Conservation (phyloP, 139 green algal genomes). For the Coccomyxa sp. region DNA sequence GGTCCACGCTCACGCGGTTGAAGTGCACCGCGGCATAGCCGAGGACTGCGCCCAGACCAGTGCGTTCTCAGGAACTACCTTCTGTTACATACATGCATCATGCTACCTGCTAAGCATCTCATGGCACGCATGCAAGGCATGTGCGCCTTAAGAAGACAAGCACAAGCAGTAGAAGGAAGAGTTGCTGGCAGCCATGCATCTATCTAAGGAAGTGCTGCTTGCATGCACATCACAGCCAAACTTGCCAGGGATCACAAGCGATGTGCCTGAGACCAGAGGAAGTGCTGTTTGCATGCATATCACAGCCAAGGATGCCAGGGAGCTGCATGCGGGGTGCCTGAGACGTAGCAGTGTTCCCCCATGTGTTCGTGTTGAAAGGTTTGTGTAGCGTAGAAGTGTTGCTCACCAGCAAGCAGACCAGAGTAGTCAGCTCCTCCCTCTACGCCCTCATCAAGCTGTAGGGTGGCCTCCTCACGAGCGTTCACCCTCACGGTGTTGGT, state of each 20-base stretch:
- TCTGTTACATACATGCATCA: neutral
- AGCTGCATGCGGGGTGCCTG: neutral
- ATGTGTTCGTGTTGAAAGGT: too few relatives aligned
- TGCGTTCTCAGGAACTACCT: neutral
- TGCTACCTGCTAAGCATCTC: neutral
- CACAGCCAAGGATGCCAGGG: neutral
- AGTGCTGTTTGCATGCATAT: neutral
- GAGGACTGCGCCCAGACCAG: neutral
- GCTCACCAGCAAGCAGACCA: neutral
- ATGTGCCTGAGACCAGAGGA: neutral
- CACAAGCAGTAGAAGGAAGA: neutral
- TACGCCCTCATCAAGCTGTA: neutral
- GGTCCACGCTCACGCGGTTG: neutral
- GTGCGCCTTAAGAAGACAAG: neutral
- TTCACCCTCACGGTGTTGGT: neutral
- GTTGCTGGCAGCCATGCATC: too few relatives aligned
- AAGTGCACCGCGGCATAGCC: conserved; percentile 1
- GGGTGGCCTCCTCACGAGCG: neutral
- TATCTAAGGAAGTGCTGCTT: too few relatives aligned
- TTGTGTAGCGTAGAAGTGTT: neutral
- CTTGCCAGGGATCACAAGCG: too few relatives aligned
- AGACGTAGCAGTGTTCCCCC: too few relatives aligned
- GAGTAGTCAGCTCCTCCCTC: neutral
- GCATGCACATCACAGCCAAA: too few relatives aligned
- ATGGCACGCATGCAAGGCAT: neutral